Evolutionary conservation across 176 grass and related monocot species (phyloP).

Genomic region (Avena atlantica): DNA sequence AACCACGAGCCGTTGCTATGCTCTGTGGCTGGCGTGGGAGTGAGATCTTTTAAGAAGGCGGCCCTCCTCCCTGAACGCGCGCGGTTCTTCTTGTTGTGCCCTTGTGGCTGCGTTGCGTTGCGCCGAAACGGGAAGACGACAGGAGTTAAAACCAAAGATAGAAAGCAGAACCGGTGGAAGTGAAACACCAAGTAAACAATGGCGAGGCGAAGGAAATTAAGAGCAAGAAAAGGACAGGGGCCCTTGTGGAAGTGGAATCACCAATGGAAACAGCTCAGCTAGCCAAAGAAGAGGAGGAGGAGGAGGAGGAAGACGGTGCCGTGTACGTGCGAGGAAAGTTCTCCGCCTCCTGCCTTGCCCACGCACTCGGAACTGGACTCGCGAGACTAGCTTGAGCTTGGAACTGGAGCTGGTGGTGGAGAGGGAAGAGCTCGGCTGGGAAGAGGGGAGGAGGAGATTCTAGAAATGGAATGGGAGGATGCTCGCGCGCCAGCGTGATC

Average conservation of each 20-base stretch:
- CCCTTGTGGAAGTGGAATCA: slow-evolving; percentile 29
- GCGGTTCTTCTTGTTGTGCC: background rate
- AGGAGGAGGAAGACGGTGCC: background rate
- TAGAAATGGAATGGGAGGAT: slow-evolving; percentile 34
- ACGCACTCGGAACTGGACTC: background rate
- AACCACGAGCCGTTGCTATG: too few species aligned
- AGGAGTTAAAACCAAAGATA: slow-evolving; percentile 27
- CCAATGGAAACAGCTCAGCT: background rate
- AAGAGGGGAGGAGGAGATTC: slow-evolving; percentile 32
- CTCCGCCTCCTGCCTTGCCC: background rate
- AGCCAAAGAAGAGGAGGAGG: background rate
- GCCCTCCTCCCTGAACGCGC: background rate
- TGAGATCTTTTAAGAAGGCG: slow-evolving; percentile 3
- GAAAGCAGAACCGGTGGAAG: background rate
- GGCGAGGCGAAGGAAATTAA: slow-evolving; percentile 8
- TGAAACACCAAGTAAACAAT: background rate
- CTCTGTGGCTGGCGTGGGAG: background rate
- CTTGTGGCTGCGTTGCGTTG: background rate
- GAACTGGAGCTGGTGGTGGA: background rate
- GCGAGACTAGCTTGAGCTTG: background rate
- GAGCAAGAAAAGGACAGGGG: background rate
- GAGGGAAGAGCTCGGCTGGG: background rate
- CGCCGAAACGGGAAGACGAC: background rate
- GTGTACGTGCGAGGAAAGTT: background rate
- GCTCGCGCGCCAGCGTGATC: slow-evolving; percentile 7